Evolutionary conservation across 2,329 filamentous ascomycete species (phyloP).

Genomic region (Didymellaceae sp.): DNA sequence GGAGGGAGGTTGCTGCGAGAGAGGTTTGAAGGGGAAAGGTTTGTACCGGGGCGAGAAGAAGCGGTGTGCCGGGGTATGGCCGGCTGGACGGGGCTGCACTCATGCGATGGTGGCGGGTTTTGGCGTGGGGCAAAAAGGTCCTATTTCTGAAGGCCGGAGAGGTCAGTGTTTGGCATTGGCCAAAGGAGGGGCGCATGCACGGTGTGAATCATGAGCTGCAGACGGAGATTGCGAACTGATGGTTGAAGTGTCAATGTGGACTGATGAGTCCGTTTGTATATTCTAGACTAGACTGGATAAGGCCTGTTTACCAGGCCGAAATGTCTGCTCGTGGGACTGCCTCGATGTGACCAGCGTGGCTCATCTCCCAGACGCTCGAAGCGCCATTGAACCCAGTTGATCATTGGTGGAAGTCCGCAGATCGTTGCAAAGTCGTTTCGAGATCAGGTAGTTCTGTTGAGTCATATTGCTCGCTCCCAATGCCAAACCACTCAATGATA

Average conservation of each 20-base stretch:
- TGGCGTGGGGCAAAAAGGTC: constrained; percentile 6
- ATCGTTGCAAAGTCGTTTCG: constrained; percentile 12
- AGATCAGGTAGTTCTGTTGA: constrained; percentile 9
- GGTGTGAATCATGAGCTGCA: constrained; percentile 16
- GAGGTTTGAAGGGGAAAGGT: constrained; percentile 10
- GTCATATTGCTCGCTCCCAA: constrained; percentile 17
- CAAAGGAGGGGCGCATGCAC: constrained; percentile 11
- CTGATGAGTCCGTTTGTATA: constrained; percentile 16
- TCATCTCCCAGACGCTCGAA: constrained; percentile 4
- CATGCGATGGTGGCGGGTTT: constrained; percentile 11
- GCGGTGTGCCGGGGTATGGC: constrained; percentile 17
- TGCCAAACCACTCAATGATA: constrained; percentile 21
- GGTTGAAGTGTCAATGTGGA: constrained; percentile 19
- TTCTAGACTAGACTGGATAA: constrained; percentile 9
- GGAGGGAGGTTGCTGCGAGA: constrained; percentile 4
- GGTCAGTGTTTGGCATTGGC: constrained; percentile 10
- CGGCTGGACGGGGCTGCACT: constrained; percentile 1
- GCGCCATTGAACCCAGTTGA: background rate
- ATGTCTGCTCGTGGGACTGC: background rate
- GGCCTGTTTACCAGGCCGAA: constrained; percentile 9
- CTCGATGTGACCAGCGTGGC: background rate
- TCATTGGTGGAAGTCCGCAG: constrained; percentile 1
- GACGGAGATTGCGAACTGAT: constrained; percentile 11
- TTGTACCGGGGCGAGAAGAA: constrained; percentile 11
- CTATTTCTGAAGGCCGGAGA: background rate